Evolutionary conservation across 176 grass and related monocot species (phyloP).

Genomic region (Luzula sylvatica): DNA sequence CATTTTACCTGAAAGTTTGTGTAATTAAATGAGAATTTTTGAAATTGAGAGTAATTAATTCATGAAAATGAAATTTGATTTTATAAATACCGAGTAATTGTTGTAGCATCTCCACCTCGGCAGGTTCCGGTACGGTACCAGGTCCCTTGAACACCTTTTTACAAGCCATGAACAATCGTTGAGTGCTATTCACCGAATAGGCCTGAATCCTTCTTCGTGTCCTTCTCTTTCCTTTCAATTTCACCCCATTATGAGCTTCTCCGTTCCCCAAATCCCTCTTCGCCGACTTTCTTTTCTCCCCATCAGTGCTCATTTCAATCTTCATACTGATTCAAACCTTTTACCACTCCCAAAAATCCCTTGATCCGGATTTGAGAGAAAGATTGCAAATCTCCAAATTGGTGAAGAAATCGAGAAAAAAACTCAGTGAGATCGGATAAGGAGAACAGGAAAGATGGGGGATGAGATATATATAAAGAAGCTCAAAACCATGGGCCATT

Average conservation of each 20-base stretch:
- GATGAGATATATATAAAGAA: slow-evolving; percentile 12
- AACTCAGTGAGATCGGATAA: slow-evolving; percentile 10
- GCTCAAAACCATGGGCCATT: slow-evolving; percentile 27
- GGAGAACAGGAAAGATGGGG: neutral
- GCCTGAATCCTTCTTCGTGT: slow-evolving; percentile 37
- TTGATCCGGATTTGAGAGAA: neutral
- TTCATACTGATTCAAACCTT: slow-evolving; percentile 26
- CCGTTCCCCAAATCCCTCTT: slow-evolving; percentile 22
- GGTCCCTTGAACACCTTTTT: slow-evolving; percentile 62
- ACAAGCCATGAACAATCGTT: slow-evolving; percentile 71
- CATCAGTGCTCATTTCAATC: slow-evolving; percentile 30
- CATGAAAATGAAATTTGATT: no score
- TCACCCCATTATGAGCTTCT: neutral
- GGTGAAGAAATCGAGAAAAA: neutral
- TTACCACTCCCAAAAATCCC: neutral
- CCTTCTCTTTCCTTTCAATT: slow-evolving; percentile 9
- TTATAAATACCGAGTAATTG: slow-evolving; percentile 67
- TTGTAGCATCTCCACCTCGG: slow-evolving; percentile 44
- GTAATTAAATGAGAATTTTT: neutral
- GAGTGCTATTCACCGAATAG: slow-evolving; percentile 24
- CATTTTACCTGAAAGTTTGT: slow-evolving; percentile 75
- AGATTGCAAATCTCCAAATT: neutral
- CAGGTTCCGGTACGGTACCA: slow-evolving; percentile 50
- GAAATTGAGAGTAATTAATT: no score
- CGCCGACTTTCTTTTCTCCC: neutral